Evolutionary conservation across 2,329 filamentous ascomycete genomes (phyloP).

Genomic region (Fusarium illudens): DNA sequence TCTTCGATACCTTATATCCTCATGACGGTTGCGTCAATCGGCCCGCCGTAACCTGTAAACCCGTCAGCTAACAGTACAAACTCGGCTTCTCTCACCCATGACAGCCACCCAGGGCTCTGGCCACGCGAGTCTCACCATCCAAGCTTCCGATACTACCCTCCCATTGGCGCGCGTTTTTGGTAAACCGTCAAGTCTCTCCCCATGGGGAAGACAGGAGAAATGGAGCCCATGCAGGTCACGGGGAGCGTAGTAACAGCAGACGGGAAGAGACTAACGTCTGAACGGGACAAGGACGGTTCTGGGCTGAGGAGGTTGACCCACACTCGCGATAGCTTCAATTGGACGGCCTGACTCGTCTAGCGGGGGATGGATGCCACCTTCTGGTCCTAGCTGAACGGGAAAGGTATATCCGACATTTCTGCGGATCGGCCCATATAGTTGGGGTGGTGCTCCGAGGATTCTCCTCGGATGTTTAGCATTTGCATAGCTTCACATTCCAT

Average conservation of each 20-base stretch:
- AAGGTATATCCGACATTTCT: slow-evolving; percentile 36
- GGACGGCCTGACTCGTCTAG: background rate
- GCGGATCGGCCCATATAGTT: slow-evolving; percentile 15
- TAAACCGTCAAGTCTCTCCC: slow-evolving; percentile 4
- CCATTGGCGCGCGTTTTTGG: slow-evolving; percentile 1
- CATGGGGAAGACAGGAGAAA: slow-evolving; percentile 27
- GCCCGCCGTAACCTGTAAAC: background rate
- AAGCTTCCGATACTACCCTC: background rate
- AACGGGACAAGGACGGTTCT: background rate
- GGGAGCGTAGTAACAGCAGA: background rate
- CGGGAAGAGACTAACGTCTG: background rate
- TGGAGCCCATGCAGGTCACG: slow-evolving; percentile 1
- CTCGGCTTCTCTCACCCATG: background rate
- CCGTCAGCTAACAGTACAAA: background rate
- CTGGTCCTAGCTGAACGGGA: background rate
- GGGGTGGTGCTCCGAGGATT: slow-evolving; percentile 30
- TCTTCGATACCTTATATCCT: slow-evolving; percentile 6
- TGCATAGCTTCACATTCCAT: background rate
- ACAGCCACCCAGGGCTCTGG: background rate
- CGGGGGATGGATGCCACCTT: background rate
- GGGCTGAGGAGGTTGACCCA: background rate
- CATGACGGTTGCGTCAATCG: background rate
- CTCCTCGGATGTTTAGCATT: slow-evolving; percentile 22
- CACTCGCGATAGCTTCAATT: background rate
- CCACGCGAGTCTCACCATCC: background rate